A percentile compares a stretch with the other conserved stretches of the same genome.
Conservation (phyloP, 768 basidiomycete genomes). For the Russula olivacea region DNA sequence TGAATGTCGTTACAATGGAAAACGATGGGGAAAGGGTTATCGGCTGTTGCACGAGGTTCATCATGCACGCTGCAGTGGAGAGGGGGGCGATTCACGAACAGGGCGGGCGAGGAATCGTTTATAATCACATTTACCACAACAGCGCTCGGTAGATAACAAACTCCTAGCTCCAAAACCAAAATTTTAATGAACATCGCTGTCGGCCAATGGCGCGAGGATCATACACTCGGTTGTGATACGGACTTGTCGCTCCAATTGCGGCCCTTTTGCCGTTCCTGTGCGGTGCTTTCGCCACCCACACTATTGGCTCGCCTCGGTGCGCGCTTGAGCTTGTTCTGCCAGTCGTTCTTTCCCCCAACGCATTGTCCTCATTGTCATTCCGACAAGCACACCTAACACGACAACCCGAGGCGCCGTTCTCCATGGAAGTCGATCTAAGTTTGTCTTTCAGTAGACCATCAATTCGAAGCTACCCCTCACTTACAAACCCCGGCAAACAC, state of each 20-base stretch:
- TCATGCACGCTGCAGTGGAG: not conserved
- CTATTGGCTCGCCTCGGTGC: constrained; percentile 26
- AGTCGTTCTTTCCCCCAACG: constrained; percentile 31
- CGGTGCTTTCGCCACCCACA: constrained; percentile 19
- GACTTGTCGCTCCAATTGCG: constrained; percentile 7
- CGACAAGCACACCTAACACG: constrained; percentile 53
- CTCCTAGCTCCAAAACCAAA: not conserved
- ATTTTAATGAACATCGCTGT: not conserved
- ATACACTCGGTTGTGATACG: constrained; percentile 1
- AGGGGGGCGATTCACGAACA: not conserved
- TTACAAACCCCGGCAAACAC: constrained; percentile 53
- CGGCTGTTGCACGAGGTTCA: constrained; percentile 6
- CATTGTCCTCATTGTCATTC: constrained; percentile 44
- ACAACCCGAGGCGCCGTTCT: constrained; percentile 27
- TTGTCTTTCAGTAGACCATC: constrained; percentile 10
- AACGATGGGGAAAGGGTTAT: not conserved
- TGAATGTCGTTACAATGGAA: constrained; percentile 38
- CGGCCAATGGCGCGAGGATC: constrained; percentile 13
- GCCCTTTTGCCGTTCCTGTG: constrained; percentile 11
- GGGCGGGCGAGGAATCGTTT: constrained; percentile 5
- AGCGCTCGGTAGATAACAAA: constrained; percentile 15
- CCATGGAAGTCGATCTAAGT: constrained; percentile 23
- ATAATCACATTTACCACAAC: not conserved
- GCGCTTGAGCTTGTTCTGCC: constrained; percentile 27
- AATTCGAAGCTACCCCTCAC: constrained; percentile 27